Percentiles rank a stretch among this genome's conserved stretches.
Conservation (phyloP, 192 early-diverging fungal genomes). For the Allomyces arbusculus region DNA sequence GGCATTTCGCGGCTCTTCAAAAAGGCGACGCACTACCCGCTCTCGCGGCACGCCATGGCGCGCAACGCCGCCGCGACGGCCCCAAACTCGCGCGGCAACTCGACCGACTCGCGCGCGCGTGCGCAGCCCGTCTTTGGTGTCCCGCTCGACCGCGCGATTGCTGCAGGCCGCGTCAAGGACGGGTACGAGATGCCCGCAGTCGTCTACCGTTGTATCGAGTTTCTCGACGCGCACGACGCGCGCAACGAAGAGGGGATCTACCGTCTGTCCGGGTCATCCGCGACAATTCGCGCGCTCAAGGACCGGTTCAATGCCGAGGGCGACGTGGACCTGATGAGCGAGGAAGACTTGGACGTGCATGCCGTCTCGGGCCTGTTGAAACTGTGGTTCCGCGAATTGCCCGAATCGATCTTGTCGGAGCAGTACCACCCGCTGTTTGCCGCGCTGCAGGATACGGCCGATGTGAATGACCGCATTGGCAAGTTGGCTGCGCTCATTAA, state of each 20-base stretch:
- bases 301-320: constrained; percentile 64
- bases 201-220: constrained; percentile 89
- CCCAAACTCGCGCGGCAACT: too few species aligned
- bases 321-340: constrained; percentile 45
- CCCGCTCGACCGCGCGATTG: constrained; percentile 56
- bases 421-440: constrained; percentile 61
- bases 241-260: constrained; percentile 87
- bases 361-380: constrained; percentile 82
- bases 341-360: constrained; percentile 71
- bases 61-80: too few species aligned
- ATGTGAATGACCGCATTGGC: constrained; percentile 56
- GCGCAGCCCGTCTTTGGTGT: constrained; percentile 57
- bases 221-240: constrained; percentile 75
- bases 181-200: constrained; percentile 69
- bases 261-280: constrained; percentile 60
- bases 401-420: constrained; percentile 66
- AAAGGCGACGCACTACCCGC: too few species aligned
- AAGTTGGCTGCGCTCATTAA: constrained; percentile 63
- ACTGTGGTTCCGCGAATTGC: constrained; percentile 73
- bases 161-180: constrained; percentile 46
- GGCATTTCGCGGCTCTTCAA: too few species aligned
- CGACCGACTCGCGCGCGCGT: neutral
- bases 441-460: constrained; percentile 33
- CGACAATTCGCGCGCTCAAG: constrained; percentile 52
- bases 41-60: too few species aligned